Base-by-base conservation (phyloP, 2,329 filamentous ascomycete genomes). In the Ilyonectria mors-panacis region DNA sequence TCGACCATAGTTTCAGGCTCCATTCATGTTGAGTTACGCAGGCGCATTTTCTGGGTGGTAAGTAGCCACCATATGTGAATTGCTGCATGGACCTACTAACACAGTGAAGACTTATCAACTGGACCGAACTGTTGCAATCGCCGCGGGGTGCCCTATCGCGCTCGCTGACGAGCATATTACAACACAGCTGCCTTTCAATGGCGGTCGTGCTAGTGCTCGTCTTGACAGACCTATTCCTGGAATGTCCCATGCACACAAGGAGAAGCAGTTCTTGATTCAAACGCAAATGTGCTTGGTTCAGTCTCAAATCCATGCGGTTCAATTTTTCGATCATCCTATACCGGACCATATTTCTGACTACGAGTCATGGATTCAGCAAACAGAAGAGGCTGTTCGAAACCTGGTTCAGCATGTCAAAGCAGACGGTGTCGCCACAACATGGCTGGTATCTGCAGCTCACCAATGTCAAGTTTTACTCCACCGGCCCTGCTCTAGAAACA, bases 1-100 rank as follows among this genome's bases (percentile, higher is more conserved):
- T 21, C 33, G 1, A 19, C 57, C 6, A 39, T 56, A n/a, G 28
- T 44, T 21, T 19, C 45, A 2, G 56, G 57, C n/a, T 37, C 59
- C 8, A 15, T 30, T 3, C 10, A 59, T 15, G 44, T 17, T 7
- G 65, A 70, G 30, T 35, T 66, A 23, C 60, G 65, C 26, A 59
- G 67, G 54, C 42, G 62, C 13, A 21, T 70, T 15, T 71, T 71
- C 28, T 71, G 69, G 69, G 15, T 67, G 60, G 65, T 67, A 7
- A 54, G 63, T 65, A 9, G 8, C 47, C 19, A 45, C 30, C 28
- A n/a, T 51, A 10, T 15, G n/a, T 42, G 13, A 47, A 2, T 7
- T 19, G 15, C 3, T 26, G 4, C 10, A 33, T 15, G 15, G 12
- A 57, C n/a, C 15, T 28, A 19, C 21, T 30, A n/a, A 50, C 21